Evolutionary conservation across 2,329 filamentous ascomycete species (phyloP).

Genomic region (Colletotrichum truncatum): DNA sequence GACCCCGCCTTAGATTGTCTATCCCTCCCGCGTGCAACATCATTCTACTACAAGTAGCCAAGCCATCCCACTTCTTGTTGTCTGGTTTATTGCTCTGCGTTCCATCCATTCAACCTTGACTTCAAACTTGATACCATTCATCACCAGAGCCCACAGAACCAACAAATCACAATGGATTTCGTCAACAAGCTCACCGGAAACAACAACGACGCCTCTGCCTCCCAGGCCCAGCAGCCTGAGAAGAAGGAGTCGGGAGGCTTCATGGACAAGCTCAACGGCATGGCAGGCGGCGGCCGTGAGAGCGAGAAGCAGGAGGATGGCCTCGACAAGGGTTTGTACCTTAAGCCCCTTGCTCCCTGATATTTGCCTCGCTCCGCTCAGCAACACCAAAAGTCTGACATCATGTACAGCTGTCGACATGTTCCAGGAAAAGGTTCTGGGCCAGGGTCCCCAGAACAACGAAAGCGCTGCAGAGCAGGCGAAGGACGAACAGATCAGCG

Average conservation of each 20-base stretch:
- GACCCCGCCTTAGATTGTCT: conserved; percentile 24
- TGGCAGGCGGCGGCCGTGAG: conserved; percentile 76
- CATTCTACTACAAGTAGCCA: conserved; percentile 23
- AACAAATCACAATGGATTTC: conserved; percentile 58
- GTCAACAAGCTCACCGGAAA: conserved; percentile 60
- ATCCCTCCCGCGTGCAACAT: conserved; percentile 4
- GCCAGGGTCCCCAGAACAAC: conserved; percentile 76
- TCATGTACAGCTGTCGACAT: conserved; percentile 72
- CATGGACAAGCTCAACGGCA: conserved; percentile 75
- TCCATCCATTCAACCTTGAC: neutral
- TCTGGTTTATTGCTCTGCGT: neutral
- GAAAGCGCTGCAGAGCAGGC: conserved; percentile 80
- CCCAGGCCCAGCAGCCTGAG: conserved; percentile 39
- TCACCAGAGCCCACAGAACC: neutral
- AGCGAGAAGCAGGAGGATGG: conserved; percentile 84
- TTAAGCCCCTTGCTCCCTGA: neutral
- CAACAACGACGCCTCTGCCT: conserved; percentile 34
- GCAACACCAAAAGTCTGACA: neutral
- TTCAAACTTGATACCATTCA: neutral
- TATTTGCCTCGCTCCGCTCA: too few relatives aligned
- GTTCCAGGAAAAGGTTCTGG: conserved; percentile 79
- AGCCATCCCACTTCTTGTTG: conserved; percentile 9
- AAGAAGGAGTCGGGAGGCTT: conserved; percentile 61
- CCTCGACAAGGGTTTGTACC: conserved; percentile 77
- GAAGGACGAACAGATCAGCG: conserved; percentile 82